Conservation (phyloP, 257 asterid species). For the Agastache rugosa region DNA sequence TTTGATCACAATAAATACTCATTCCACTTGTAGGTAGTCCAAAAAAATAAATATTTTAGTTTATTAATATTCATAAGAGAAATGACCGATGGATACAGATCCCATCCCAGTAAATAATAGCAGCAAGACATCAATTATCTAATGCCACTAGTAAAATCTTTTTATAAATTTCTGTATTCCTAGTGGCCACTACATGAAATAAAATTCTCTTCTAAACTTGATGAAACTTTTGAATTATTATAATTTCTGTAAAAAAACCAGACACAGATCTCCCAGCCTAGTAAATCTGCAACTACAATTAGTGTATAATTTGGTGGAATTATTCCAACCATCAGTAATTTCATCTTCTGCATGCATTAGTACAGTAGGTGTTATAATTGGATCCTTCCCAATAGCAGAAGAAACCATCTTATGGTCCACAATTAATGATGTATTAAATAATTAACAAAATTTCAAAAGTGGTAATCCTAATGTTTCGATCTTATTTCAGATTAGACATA, state of each 20-base stretch:
- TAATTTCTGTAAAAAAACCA: background rate
- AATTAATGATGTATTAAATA: too few relatives aligned
- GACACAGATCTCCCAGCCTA: background rate
- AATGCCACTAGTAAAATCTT: background rate
- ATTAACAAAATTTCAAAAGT: too few relatives aligned
- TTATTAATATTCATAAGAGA: too few relatives aligned
- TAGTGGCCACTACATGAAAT: slow-evolving; percentile 34
- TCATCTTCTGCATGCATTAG: slow-evolving; percentile 1
- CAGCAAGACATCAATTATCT: too few relatives aligned
- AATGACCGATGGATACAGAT: too few relatives aligned
- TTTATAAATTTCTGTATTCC: slow-evolving; percentile 23
- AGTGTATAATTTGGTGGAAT: slow-evolving; percentile 17
- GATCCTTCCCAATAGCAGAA: background rate
- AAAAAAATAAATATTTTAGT: too few relatives aligned
- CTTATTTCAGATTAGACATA: too few relatives aligned
- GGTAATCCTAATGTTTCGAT: too few relatives aligned
- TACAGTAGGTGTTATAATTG: background rate
- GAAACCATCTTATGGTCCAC: too few relatives aligned
- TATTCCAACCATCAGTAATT: background rate
- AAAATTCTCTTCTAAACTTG: slow-evolving; percentile 22
- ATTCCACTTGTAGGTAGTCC: too few relatives aligned
- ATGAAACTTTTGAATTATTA: slow-evolving; percentile 28
- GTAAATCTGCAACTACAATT: background rate
- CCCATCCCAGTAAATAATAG: too few relatives aligned
- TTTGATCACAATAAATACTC: too few relatives aligned